Percentiles rank a stretch among this genome's conserved stretches.
phyloP scores from a whole-genome alignment of 371 early-diverging fungal genomes.

The Mucor saturninus region DNA sequence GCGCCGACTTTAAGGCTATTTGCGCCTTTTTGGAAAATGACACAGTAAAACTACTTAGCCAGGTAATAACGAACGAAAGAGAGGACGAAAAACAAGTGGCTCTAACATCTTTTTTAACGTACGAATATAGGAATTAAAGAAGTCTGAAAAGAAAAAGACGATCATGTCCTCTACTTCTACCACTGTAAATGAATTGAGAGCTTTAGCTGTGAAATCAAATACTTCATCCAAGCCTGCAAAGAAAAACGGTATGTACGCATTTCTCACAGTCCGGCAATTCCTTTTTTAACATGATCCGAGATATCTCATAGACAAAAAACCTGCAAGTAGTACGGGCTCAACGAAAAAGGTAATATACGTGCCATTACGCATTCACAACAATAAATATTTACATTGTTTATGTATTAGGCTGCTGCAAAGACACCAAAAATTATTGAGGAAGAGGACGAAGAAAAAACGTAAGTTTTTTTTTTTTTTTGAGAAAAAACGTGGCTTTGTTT shows the following conservation, averaged over 20 bases:
- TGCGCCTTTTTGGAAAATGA: constrained; percentile 19
- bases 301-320: not conserved
- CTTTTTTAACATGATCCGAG: not conserved
- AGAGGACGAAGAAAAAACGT: constrained; percentile 12
- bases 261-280: not conserved
- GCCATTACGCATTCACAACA: not conserved
- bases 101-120: too few relatives aligned
- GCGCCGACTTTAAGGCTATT: constrained; percentile 10
- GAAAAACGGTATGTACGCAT: not conserved
- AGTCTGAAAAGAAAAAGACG: constrained; percentile 12
- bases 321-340: not conserved
- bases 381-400: not conserved
- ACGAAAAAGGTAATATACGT: not conserved
- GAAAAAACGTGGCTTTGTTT: not conserved
- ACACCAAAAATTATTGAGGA: constrained; percentile 5
- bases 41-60: constrained; percentile 10
- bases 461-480: not conserved
- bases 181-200: constrained; percentile 39
- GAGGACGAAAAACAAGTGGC: not conserved
- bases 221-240: not conserved
- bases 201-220: constrained; percentile 35
- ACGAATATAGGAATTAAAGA: constrained; percentile 15
- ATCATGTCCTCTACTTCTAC: constrained; percentile 9
- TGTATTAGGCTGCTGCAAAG: not conserved
- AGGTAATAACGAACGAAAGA: constrained; percentile 5